Base-by-base conservation (phyloP, 2,329 filamentous ascomycete species). In the Penicillium sclerotiorum region DNA sequence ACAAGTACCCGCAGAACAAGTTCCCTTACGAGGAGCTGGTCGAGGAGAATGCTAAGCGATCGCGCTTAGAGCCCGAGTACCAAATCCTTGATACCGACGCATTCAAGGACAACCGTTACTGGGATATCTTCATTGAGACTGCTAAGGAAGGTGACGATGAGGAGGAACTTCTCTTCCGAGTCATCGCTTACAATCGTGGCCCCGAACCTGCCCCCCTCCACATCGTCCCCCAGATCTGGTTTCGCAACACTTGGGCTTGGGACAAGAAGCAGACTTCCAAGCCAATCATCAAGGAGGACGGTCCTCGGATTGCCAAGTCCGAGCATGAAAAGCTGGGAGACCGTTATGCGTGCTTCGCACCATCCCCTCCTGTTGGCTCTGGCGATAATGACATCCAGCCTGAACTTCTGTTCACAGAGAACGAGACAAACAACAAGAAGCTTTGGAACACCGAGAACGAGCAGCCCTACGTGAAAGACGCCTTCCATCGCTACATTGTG, bases 171-270 rank as follows among this genome's bases (percentile, higher is more conserved):
- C 79, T 95, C 23, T 97, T 96, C 77, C 89, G 94, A 64, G 88
- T 97, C 37, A 96, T 93, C 9, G 93, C 92, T 37, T 97, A 94
- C 87, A 97, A 97, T 68, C 84, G 94, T 61, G 93, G 94, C 13
- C 89, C 90, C 6, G 90, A 96, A 45, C 85, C 90, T 12, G 93
- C 94, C 12, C 92, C 91, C 18, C 77, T 97, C 47, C 94, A 97
- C 72, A 96, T 97, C 64, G 78, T 96, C 36, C 93, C 93, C 8
- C 94, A 97, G 53, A 84, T 96, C 45, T 96, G 92, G 90, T 97
- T 96, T 77, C 85, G 93, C 57, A 97, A 97, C 71, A 96, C 92
- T 3, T 97, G 94, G 94, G 84, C 88, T 32, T 97, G 93, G 93
- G 93, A 96, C 65, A 70, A 84, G 9, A 76, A 80, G 23, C 83